A percentile compares a stretch with the other conserved stretches of the same genome.
phyloP scores from a whole-genome alignment of 768 basidiomycete genomes.

The Termitomyces sp. region DNA sequence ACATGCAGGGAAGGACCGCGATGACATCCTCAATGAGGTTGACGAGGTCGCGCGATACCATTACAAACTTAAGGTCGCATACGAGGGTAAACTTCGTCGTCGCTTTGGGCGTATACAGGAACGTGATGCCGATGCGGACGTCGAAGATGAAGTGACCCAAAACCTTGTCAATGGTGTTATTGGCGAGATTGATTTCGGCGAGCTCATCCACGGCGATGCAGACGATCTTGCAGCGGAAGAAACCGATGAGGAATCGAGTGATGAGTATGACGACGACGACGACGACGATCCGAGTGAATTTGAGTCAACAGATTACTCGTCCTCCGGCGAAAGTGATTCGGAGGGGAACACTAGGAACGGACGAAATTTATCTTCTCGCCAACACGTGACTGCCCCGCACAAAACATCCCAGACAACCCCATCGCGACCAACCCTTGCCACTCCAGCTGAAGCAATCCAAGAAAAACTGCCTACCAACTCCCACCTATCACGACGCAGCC shows the following conservation, averaged over 20 bases:
- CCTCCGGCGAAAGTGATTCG: slow-evolving; percentile 16
- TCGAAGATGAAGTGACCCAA: slow-evolving; percentile 81
- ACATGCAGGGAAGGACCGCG: slow-evolving; percentile 73
- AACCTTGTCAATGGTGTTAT: slow-evolving; percentile 80
- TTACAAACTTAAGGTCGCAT: slow-evolving; percentile 88
- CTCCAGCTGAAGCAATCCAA: slow-evolving; percentile 18
- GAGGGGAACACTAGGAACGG: slow-evolving; percentile 29
- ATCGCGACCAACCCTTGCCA: slow-evolving; percentile 1
- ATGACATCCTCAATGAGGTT: slow-evolving; percentile 75
- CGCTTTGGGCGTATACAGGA: slow-evolving; percentile 67
- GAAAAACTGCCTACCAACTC: slow-evolving; percentile 46
- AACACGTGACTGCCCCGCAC: slow-evolving; percentile 10
- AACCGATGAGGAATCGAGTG: slow-evolving; percentile 43
- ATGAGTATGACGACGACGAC: slow-evolving; percentile 28
- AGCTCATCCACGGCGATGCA: slow-evolving; percentile 73
- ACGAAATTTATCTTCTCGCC: slow-evolving; percentile 7
- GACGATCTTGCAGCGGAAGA: slow-evolving; percentile 80
- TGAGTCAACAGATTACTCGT: slow-evolving; percentile 24
- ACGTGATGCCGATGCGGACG: slow-evolving; percentile 47
- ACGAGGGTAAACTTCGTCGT: slow-evolving; percentile 88
- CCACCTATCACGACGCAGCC: slow-evolving; percentile 26
- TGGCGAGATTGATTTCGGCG: slow-evolving; percentile 77
- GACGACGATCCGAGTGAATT: slow-evolving; percentile 25
- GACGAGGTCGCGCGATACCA: slow-evolving; percentile 91
- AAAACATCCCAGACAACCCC: slow-evolving; percentile 17